Evolutionary conservation across 2,329 filamentous ascomycete genomes (phyloP).

Genomic region (Clarireedia paspali): DNA sequence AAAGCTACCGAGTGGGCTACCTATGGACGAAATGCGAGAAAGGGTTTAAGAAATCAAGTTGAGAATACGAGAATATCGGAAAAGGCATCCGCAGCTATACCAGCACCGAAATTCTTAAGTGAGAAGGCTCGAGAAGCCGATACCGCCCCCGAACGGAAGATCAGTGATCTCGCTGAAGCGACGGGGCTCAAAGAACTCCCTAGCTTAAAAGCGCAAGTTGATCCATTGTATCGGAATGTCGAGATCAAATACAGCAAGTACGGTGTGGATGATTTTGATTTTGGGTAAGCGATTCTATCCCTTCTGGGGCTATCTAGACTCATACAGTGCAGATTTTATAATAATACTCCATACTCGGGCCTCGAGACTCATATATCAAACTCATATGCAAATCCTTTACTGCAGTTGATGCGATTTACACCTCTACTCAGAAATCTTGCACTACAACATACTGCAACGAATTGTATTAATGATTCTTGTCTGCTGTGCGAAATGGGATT

Average conservation of each 20-base stretch:
- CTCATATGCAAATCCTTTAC: slow-evolving; percentile 86
- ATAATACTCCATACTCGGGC: slow-evolving; percentile 84
- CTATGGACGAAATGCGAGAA: slow-evolving; percentile 70
- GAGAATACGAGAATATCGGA: slow-evolving; percentile 64
- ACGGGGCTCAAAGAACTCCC: slow-evolving; percentile 64
- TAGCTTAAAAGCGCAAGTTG: slow-evolving; percentile 71
- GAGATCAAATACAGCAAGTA: slow-evolving; percentile 99
- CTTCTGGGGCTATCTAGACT: slow-evolving; percentile 9
- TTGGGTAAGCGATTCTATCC: slow-evolving; percentile 53
- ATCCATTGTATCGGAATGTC: slow-evolving; percentile 83
- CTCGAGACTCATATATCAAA: slow-evolving; percentile 95
- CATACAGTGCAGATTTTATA: slow-evolving; percentile 64
- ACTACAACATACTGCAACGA: slow-evolving; percentile 78
- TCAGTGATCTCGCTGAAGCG: slow-evolving; percentile 52
- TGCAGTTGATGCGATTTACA: slow-evolving; percentile 89
- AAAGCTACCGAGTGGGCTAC: slow-evolving; percentile 67
- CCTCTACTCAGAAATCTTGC: slow-evolving; percentile 82
- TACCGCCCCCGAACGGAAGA: slow-evolving; percentile 32
- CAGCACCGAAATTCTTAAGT: slow-evolving; percentile 85
- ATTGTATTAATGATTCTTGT: slow-evolving; percentile 76
- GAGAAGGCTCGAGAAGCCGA: slow-evolving; percentile 74
- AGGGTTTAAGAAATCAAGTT: slow-evolving; percentile 67
- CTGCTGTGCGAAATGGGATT: slow-evolving; percentile 92
- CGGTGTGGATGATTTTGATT: slow-evolving; percentile 98
- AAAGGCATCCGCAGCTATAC: slow-evolving; percentile 52